These are phyloP conservation scores for Plantago elongata DNA, from an alignment of 257 asterid genomes.

Conservation along the genomic window DNA sequence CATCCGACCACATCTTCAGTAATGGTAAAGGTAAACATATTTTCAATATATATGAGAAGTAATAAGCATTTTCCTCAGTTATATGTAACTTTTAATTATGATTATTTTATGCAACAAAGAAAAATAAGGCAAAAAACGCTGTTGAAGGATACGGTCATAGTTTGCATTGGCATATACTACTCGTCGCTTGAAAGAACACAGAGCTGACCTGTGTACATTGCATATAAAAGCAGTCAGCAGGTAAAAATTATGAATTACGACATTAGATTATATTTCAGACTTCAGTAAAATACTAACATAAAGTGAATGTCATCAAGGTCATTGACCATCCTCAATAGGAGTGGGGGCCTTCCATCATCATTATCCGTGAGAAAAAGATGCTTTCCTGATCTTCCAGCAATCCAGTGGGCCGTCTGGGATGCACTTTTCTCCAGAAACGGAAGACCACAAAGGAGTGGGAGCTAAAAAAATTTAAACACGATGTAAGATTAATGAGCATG, in stretches of 20 bases:
- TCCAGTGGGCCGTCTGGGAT: conserved; percentile 76
- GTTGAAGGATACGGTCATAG: conserved; percentile 75
- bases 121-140: conserved; percentile 4
- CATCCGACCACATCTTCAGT: conserved; percentile 86
- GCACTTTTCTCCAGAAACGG: conserved; percentile 80
- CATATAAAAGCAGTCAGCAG: conserved; percentile 18
- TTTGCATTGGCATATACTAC: conserved; percentile 92
- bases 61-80: no score
- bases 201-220: conserved; percentile 55
- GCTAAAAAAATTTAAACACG: conserved; percentile 29
- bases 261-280: neutral
- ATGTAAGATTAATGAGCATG: conserved; percentile 6
- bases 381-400: conserved; percentile 89
- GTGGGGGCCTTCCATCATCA: conserved; percentile 75
- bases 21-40: conserved; percentile 42
- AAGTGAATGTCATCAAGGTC: conserved; percentile 66
- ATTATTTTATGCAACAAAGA: conserved; percentile 9
- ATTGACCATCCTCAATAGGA: conserved; percentile 71
- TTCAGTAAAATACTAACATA: conserved; percentile 44
- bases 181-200: conserved; percentile 81
- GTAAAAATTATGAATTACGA: neutral
- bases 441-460: conserved; percentile 88
- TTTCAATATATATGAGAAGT: conserved; percentile 8
- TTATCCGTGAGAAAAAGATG: conserved; percentile 85
- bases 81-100: no score